A percentile compares a stretch with the other conserved stretches of the same genome.
phyloP scores from a whole-genome alignment of 139 green algal genomes.

The Chlamydomonas applanata region DNA sequence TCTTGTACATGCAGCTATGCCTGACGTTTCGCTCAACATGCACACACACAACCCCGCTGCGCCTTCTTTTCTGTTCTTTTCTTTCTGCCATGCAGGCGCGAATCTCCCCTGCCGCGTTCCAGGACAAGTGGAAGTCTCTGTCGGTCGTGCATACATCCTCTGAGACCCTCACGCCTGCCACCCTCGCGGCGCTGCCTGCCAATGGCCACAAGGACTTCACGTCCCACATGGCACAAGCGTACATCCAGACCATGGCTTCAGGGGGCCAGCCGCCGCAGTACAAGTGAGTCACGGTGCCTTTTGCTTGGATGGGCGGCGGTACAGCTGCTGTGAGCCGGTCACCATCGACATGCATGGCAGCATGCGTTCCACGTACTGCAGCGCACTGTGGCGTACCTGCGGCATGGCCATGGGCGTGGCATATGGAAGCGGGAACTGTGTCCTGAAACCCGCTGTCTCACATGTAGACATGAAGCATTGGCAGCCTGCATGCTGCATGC shows the following conservation, averaged over 20 bases:
- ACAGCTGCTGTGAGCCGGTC: too few species aligned
- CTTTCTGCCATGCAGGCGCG: background rate
- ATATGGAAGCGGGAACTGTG: too few species aligned
- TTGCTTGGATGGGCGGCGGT: background rate
- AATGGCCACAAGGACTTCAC: conserved; percentile 67
- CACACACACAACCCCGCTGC: too few species aligned
- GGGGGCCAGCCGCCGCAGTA: conserved; percentile 60
- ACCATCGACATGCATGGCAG: too few species aligned
- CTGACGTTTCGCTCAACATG: too few species aligned
- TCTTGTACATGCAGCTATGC: too few species aligned
- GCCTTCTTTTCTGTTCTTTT: background rate
- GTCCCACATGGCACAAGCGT: conserved; percentile 53
- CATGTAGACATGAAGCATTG: too few species aligned
- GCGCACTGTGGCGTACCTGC: too few species aligned
- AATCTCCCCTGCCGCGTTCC: conserved; percentile 57
- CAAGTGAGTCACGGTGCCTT: conserved; percentile 52
- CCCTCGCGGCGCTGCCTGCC: conserved; percentile 43
- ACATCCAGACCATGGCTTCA: conserved; percentile 73
- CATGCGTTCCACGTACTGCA: too few species aligned
- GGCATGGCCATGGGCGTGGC: too few species aligned
- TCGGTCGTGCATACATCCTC: conserved; percentile 29
- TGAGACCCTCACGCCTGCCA: conserved; percentile 28
- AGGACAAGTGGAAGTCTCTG: conserved; percentile 67
- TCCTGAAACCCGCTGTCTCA: too few species aligned
- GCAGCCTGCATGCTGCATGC: too few species aligned